Base-by-base conservation (phyloP, 2,329 filamentous ascomycete genomes). In the Aureobasidium musti region DNA sequence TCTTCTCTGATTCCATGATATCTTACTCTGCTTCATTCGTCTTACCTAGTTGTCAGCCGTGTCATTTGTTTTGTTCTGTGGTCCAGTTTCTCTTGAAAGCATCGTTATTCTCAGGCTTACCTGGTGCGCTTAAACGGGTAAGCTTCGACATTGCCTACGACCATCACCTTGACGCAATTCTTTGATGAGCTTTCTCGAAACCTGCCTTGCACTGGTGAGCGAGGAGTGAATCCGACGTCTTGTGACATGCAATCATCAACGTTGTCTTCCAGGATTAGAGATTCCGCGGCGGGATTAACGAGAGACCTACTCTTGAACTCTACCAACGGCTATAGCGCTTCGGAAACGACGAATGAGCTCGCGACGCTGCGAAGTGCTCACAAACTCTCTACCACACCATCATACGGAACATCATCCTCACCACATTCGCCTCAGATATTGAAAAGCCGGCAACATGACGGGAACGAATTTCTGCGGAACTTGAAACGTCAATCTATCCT, bases 261-360 rank as follows among this genome's bases (percentile, higher is more conserved):
- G 7, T 23, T 64, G n/a, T 35, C 61, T 21, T 53, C 53, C 1
- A 59, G 45, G 28, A 57, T 66, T 1, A 49, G 17, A 43, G 30
- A 52, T 17, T 66, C 64, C 19, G 64, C 64, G 10, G 41, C 30
- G 7, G 54, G 53, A 21, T 33, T 66, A 19, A 21, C 64, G 19
- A 49, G 52, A 41, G 45, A 60, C 35, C 13, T 66, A 30, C 19
- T 66, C n/a, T 53, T 35, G 8, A 41, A 10, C 26, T 39, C 59
- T 28, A 33, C 17, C 28, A n/a, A 17, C 11, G 35, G 47, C 33
- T 10, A 50, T 41, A 26, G 33, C 53, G 63, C 63, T 21, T 26
- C 21, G 26, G 64, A 50, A 43, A 60, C 54, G 19, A 60, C 64
- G 23, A 57, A 50, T 14, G 53, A 66, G 45, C 64, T 66, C 21